Evolutionary conservation across 2,329 filamentous ascomycete genomes (phyloP).

Genomic region (Trichoderma breve): DNA sequence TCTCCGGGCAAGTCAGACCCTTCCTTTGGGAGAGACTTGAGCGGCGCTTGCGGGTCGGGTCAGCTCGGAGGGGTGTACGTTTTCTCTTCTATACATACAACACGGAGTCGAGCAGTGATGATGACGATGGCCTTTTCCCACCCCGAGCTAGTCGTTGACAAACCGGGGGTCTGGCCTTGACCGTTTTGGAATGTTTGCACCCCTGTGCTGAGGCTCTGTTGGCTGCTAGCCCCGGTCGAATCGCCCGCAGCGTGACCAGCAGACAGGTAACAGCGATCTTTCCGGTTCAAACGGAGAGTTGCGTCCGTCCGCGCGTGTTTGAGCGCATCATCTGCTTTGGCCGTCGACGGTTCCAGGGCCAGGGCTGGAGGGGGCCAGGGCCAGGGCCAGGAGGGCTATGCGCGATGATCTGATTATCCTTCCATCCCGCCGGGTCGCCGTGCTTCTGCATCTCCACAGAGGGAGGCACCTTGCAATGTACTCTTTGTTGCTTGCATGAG

Average conservation of each 20-base stretch:
- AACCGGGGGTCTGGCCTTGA: neutral
- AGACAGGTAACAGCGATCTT: neutral
- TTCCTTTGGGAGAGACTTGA: neutral
- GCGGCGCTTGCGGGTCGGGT: conserved; percentile 13
- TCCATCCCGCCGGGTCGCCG: neutral
- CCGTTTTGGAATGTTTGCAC: neutral
- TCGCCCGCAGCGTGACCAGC: conserved; percentile 8
- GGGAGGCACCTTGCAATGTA: neutral
- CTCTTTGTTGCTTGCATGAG: neutral
- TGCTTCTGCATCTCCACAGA: neutral
- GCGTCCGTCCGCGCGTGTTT: conserved; percentile 4
- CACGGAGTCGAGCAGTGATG: neutral
- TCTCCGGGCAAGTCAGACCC: conserved; percentile 16
- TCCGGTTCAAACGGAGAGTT: neutral
- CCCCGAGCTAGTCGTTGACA: neutral
- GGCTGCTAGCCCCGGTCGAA: conserved; percentile 2
- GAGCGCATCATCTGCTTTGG: neutral
- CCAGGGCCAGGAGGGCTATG: conserved; percentile 2
- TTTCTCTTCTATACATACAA: neutral
- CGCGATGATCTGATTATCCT: neutral
- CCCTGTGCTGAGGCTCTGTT: conserved; percentile 9
- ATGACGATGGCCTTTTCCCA: conserved; percentile 4
- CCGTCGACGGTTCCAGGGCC: neutral
- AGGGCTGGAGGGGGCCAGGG: neutral
- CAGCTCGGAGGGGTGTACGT: neutral